Evolutionary conservation across 176 grass and related monocot species (phyloP).

Genomic region (Aechmea fasciata): DNA sequence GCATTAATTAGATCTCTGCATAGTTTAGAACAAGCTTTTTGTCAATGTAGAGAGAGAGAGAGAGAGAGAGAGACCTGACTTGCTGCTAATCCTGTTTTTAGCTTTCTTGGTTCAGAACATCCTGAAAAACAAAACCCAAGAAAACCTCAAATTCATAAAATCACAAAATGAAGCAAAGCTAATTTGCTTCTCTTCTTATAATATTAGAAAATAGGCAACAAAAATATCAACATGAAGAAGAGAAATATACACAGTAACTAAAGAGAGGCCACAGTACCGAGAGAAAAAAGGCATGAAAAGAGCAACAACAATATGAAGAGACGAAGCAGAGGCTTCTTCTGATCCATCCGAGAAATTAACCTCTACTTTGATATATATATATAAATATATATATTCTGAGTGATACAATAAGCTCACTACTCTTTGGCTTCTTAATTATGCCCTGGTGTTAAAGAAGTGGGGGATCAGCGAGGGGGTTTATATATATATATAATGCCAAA

Average conservation of each 20-base stretch:
- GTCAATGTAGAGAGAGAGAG: not conserved
- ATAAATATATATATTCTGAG: not conserved
- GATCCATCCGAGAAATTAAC: conserved; percentile 5
- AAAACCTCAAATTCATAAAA: not conserved
- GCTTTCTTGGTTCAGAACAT: not conserved
- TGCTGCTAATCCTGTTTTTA: not conserved
- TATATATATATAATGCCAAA: conserved; percentile 4
- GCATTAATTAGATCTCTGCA: not conserved
- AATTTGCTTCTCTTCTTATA: not conserved
- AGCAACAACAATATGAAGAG: conserved; percentile 33
- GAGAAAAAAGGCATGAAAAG: conserved; percentile 33
- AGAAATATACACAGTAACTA: not conserved
- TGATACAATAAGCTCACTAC: not conserved
- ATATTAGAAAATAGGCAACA: not conserved
- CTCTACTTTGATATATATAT: not conserved
- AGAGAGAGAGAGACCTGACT: not conserved
- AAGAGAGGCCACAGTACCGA: conserved; percentile 4
- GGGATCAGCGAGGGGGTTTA: not conserved
- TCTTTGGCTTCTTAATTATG: not conserved
- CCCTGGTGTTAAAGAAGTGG: not conserved
- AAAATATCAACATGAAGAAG: conserved; percentile 2
- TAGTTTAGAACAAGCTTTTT: not conserved
- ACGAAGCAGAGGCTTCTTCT: conserved; percentile 29
- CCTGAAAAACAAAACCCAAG: not conserved
- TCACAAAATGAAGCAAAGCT: not conserved